Conservation (phyloP, 1,139 yeast genomes). For the Candida sojae region DNA sequence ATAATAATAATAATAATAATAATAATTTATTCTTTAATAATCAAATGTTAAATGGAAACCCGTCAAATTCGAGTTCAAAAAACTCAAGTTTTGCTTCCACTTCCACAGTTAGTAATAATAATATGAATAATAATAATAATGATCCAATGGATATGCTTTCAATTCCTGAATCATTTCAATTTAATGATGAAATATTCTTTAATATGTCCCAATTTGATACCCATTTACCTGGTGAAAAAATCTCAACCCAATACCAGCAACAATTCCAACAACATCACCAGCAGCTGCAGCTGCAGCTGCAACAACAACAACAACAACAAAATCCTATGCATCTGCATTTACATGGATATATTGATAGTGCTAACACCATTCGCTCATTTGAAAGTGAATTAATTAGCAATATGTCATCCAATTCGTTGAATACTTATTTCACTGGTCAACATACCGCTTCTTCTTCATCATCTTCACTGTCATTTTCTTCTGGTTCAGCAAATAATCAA, state of each 20-base stretch:
- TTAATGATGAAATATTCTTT: slow-evolving; percentile 26
- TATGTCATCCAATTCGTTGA: slow-evolving; percentile 14
- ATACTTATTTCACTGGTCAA: slow-evolving; percentile 12
- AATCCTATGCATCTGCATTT: neutral
- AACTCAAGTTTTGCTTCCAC: neutral
- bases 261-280: slow-evolving; percentile 3
- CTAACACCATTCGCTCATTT: slow-evolving; percentile 3
- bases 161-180: slow-evolving; percentile 19
- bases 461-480: slow-evolving; percentile 10
- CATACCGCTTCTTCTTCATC: slow-evolving; percentile 12
- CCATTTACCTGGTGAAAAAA: slow-evolving; percentile 6
- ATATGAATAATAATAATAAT: neutral
- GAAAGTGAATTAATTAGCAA: slow-evolving; percentile 10
- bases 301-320: slow-evolving; percentile 3
- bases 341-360: slow-evolving; percentile 4
- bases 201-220: slow-evolving; percentile 13
- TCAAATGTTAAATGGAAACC: slow-evolving; percentile 2
- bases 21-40: slow-evolving; percentile 5
- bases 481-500: slow-evolving; percentile 6
- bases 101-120: slow-evolving; percentile 3
- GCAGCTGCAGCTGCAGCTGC: neutral
- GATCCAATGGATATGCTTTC: slow-evolving; percentile 1
- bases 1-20: slow-evolving; percentile 2
- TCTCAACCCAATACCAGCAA: neutral
- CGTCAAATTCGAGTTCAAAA: slow-evolving; percentile 2